phyloP scores from a whole-genome alignment of 257 asterid species.

The Lantana camara region DNA sequence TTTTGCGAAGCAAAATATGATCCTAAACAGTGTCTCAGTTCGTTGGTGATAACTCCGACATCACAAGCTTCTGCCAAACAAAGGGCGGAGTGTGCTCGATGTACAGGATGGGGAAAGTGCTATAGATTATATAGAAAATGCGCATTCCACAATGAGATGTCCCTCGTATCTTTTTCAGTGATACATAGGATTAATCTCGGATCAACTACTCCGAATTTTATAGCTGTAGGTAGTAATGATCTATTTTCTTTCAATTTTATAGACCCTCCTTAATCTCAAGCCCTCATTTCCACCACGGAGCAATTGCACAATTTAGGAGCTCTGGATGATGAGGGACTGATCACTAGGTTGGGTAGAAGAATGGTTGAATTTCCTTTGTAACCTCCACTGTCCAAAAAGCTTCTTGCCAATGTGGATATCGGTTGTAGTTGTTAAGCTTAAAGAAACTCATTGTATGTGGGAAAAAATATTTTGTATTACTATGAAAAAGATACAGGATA shows the following conservation, averaged over 20 bases:
- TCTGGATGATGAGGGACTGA: conserved; percentile 90
- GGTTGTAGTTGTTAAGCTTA: too few relatives aligned
- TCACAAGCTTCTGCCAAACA: conserved; percentile 99
- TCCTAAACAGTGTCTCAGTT: conserved; percentile 91
- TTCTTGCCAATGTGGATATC: conserved; percentile 90
- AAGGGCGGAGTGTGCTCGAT: conserved; percentile 91
- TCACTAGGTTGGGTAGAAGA: conserved; percentile 88
- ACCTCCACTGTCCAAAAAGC: conserved; percentile 91
- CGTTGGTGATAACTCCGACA: conserved; percentile 89
- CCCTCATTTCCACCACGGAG: conserved; percentile 93
- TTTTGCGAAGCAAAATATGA: conserved; percentile 95
- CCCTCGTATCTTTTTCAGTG: conserved; percentile 85
- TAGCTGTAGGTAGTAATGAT: conserved; percentile 96
- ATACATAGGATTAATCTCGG: conserved; percentile 97
- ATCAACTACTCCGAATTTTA: conserved; percentile 73
- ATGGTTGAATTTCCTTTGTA: conserved; percentile 98
- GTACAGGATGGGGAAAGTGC: conserved; percentile 95
- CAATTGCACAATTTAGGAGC: conserved; percentile 93
- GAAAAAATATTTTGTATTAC: too few relatives aligned
- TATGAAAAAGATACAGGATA: too few relatives aligned
- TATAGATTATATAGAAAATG: conserved; percentile 93
- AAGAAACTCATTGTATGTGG: too few relatives aligned
- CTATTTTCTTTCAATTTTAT: conserved; percentile 85
- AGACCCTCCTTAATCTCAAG: conserved; percentile 97
- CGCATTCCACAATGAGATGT: conserved; percentile 96